phyloP scores from a whole-genome alignment of 768 basidiomycete species.

The Podaxis mareebaensis region DNA sequence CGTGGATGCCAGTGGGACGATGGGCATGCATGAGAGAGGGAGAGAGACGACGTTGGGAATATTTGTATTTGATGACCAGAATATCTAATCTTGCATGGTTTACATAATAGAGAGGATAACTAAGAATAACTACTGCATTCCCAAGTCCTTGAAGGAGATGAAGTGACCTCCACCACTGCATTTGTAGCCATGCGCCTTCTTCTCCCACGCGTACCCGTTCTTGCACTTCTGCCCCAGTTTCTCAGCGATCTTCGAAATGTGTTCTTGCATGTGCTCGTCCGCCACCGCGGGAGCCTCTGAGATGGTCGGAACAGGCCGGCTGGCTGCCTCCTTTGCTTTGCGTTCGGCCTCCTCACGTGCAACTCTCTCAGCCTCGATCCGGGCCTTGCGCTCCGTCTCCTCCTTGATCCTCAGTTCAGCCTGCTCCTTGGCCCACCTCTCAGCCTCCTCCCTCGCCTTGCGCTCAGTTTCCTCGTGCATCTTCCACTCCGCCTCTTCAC shows the following conservation, averaged over 20 bases:
- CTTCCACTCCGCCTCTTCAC: neutral
- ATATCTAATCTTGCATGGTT: conserved; percentile 14
- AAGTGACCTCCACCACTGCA: conserved; percentile 14
- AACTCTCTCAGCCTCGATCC: neutral
- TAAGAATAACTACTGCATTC: conserved; percentile 11
- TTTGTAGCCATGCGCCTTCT: conserved; percentile 14
- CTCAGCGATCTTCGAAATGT: conserved; percentile 1
- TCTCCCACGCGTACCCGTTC: conserved; percentile 16
- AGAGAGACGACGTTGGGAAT: neutral
- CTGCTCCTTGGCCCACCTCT: neutral
- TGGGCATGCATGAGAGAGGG: conserved; percentile 20
- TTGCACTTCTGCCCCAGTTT: conserved; percentile 14
- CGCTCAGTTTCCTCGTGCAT: conserved; percentile 3
- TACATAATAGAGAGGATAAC: neutral
- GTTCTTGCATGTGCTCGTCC: conserved; percentile 12
- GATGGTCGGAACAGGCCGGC: neutral
- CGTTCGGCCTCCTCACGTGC: neutral
- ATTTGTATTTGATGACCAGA: neutral
- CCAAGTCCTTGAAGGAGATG: conserved; percentile 16
- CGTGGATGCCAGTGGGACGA: conserved; percentile 35
- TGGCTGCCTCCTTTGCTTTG: neutral
- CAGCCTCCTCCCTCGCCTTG: neutral
- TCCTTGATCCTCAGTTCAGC: neutral
- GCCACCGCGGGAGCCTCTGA: conserved; percentile 10
- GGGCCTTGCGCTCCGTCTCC: neutral